Percentiles rank a stretch among this genome's conserved stretches.
Evolutionary conservation across 1,284 basidiomycete species (phyloP).

Genomic region (Wallemia hederae): DNA sequence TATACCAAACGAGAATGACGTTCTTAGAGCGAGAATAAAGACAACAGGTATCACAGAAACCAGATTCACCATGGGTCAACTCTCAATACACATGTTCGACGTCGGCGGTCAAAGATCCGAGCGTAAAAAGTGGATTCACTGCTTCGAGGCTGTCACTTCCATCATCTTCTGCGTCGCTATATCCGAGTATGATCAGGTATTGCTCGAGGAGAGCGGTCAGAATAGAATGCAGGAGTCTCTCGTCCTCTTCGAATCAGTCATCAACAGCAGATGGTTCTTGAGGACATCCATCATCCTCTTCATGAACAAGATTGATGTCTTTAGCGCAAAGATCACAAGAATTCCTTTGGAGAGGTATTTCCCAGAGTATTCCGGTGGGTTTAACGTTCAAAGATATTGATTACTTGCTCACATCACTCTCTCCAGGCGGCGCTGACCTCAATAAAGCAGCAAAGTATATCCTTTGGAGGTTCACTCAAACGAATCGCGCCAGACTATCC

Average conservation of each 20-base stretch:
- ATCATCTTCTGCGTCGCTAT: slow-evolving; percentile 76
- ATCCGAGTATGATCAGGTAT: slow-evolving; percentile 75
- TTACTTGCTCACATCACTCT: not conserved
- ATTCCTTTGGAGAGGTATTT: slow-evolving; percentile 63
- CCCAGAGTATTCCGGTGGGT: slow-evolving; percentile 49
- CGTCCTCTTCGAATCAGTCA: slow-evolving; percentile 74
- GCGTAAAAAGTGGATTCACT: slow-evolving; percentile 84
- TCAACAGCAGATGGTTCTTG: slow-evolving; percentile 94
- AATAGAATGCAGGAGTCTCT: slow-evolving; percentile 89
- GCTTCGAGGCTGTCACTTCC: slow-evolving; percentile 88
- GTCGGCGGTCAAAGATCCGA: slow-evolving; percentile 85
- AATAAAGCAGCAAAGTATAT: slow-evolving; percentile 98
- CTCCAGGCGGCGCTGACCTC: slow-evolving; percentile 49
- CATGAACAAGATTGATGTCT: slow-evolving; percentile 85
- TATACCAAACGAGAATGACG: slow-evolving; percentile 62
- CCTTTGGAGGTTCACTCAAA: slow-evolving; percentile 86
- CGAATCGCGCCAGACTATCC: slow-evolving; percentile 57
- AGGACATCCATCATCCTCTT: slow-evolving; percentile 39
- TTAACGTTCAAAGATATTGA: not conserved
- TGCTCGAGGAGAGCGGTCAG: slow-evolving; percentile 41
- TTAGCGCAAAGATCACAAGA: slow-evolving; percentile 74
- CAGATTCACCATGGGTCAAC: not conserved
- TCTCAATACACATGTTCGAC: slow-evolving; percentile 33
- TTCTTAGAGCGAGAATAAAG: slow-evolving; percentile 64
- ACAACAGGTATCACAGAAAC: slow-evolving; percentile 84